Percentiles rank a stretch among this genome's conserved stretches.
Evolutionary conservation across 306 rosid genomes (phyloP).

Genomic region (Prunus salicina): DNA sequence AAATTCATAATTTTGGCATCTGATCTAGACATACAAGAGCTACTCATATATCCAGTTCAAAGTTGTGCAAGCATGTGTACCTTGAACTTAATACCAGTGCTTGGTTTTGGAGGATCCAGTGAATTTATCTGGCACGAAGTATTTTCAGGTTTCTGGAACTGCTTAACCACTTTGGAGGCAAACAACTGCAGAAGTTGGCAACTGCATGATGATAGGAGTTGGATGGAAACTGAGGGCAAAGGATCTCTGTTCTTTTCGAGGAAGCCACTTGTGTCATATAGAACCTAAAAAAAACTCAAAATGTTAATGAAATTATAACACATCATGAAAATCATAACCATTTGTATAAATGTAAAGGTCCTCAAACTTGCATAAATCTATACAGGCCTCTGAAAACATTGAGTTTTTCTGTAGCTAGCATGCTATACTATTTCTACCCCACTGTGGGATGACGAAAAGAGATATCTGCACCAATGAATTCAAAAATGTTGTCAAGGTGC

Average conservation of each 20-base stretch:
- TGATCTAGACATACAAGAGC: background rate
- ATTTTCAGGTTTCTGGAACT: slow-evolving; percentile 47
- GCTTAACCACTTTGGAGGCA: slow-evolving; percentile 41
- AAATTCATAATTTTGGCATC: slow-evolving; percentile 11
- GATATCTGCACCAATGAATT: background rate
- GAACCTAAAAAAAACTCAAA: slow-evolving; percentile 50
- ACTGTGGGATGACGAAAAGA: background rate
- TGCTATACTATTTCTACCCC: background rate
- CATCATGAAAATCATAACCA: slow-evolving; percentile 7
- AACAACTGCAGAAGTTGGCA: slow-evolving; percentile 55
- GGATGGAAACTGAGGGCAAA: slow-evolving; percentile 59
- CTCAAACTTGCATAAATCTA: slow-evolving; percentile 12
- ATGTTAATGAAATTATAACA: slow-evolving; percentile 24
- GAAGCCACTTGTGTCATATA: slow-evolving; percentile 80
- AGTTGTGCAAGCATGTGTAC: slow-evolving; percentile 37
- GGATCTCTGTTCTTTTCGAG: slow-evolving; percentile 83
- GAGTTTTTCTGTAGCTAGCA: background rate
- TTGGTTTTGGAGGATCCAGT: slow-evolving; percentile 49
- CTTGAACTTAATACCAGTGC: slow-evolving; percentile 75
- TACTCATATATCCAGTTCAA: background rate
- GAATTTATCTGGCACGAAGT: slow-evolving; percentile 30
- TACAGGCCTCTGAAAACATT: background rate
- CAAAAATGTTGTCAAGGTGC: background rate
- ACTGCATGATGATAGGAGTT: slow-evolving; percentile 66
- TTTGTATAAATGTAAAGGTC: background rate